These are phyloP conservation scores for Comarum palustre DNA, from an alignment of 306 rosid species.

Conservation along the genomic window DNA sequence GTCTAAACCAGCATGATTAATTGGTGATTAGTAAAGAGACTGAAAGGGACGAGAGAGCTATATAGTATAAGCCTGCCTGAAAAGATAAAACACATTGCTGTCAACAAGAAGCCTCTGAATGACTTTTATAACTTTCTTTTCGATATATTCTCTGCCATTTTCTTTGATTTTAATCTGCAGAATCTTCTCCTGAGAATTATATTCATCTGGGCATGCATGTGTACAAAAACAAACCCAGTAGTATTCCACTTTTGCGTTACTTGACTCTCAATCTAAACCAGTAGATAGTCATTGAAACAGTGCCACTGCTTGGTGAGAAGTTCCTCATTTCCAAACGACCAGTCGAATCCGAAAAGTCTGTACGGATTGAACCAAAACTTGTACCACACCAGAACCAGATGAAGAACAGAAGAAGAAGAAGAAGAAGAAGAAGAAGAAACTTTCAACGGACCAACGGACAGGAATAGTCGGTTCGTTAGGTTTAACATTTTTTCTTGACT, in stretches of 20 bases:
- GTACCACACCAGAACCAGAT: not conserved
- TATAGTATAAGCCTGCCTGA: not conserved
- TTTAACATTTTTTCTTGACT: not conserved
- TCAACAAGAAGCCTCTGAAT: constrained; percentile 13
- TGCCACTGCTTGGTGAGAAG: not conserved
- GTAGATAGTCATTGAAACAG: not conserved
- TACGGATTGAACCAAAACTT: not conserved
- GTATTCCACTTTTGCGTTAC: too few relatives aligned
- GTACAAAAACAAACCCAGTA: not conserved
- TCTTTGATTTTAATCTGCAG: not conserved
- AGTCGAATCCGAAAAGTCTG: not conserved
- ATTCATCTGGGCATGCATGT: not conserved
- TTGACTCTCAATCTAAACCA: not conserved
- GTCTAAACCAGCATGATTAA: not conserved
- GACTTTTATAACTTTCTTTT: not conserved
- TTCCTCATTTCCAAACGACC: not conserved
- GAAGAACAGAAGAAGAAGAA: too few relatives aligned
- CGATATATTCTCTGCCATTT: not conserved
- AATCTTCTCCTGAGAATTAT: not conserved
- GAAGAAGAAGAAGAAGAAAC: not conserved
- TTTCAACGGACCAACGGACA: too few relatives aligned
- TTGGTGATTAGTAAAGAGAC: not conserved
- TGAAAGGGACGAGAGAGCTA: not conserved
- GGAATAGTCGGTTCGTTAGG: not conserved
- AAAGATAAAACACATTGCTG: not conserved